Evolutionary conservation across 2,329 filamentous ascomycete genomes (phyloP).

Genomic region (Tricladium varicosporioides): DNA sequence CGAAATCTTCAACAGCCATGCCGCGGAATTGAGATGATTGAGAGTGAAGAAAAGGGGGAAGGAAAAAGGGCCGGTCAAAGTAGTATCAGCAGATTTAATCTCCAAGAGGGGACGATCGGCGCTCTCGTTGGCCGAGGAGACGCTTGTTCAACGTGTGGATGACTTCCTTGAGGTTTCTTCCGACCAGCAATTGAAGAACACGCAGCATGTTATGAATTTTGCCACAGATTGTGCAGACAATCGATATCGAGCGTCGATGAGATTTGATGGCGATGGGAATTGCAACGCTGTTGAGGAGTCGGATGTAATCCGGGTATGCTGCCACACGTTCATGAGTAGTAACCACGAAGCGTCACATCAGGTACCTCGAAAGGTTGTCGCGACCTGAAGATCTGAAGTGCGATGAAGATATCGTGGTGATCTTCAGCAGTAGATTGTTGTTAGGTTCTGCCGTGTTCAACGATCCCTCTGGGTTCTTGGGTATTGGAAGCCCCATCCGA

Average conservation of each 20-base stretch:
- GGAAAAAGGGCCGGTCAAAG: constrained; percentile 1
- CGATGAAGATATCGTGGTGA: neutral
- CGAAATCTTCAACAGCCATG: neutral
- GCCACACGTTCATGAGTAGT: neutral
- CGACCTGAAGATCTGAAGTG: neutral
- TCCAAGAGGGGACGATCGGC: constrained; percentile 16
- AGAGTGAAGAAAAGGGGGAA: neutral
- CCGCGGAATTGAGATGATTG: neutral
- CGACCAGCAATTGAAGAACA: neutral
- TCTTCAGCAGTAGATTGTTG: too few species aligned
- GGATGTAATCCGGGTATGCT: neutral
- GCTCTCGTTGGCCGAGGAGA: constrained; percentile 20
- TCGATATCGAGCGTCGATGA: neutral
- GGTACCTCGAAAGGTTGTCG: neutral
- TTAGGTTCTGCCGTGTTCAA: too few species aligned
- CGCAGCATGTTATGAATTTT: constrained; percentile 4
- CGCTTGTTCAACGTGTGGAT: constrained; percentile 12
- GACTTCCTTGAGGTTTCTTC: neutral
- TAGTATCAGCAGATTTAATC: constrained; percentile 8
- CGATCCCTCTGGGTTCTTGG: too few species aligned
- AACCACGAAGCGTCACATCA: neutral
- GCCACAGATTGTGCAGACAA: constrained; percentile 2
- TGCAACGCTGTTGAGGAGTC: neutral
- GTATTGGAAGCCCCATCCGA: neutral
- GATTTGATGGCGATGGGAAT: neutral